Conservation (phyloP, 768 basidiomycete genomes). For the Trichaptum fuscoviolaceum region DNA sequence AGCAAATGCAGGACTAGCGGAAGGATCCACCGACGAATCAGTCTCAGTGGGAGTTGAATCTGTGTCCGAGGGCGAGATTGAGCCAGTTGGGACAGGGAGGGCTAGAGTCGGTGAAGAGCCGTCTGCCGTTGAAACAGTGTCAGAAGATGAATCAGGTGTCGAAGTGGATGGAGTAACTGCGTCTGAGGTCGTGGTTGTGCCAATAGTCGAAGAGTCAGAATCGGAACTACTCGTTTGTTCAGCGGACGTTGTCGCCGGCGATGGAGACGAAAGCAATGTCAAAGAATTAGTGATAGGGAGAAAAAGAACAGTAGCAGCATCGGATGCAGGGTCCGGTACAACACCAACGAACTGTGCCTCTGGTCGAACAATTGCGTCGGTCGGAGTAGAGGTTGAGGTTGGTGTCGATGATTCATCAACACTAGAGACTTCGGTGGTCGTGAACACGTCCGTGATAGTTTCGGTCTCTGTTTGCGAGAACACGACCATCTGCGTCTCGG, state of each 20-base stretch:
- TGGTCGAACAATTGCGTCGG: not conserved
- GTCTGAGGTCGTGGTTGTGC: not conserved
- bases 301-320: constrained; percentile 1
- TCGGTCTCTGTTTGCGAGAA: not conserved
- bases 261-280: not conserved
- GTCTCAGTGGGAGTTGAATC: not conserved
- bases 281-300: not conserved
- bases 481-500: not conserved
- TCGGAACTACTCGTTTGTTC: not conserved
- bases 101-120: not conserved
- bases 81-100: not conserved
- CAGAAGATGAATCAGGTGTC: not conserved
- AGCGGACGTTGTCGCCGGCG: not conserved
- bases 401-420: not conserved
- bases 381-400: not conserved
- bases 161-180: not conserved
- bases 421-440: not conserved
- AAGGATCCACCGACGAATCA: not conserved
- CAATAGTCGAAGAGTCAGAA: not conserved
- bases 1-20: not conserved
- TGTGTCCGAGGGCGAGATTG: not conserved
- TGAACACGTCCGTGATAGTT: not conserved
- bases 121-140: not conserved
- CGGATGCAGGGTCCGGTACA: not conserved
- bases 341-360: not conserved